Percentiles rank a stretch among this genome's conserved stretches.
Evolutionary conservation across 306 rosid genomes (phyloP).

Genomic region (Dryas alaskensis): DNA sequence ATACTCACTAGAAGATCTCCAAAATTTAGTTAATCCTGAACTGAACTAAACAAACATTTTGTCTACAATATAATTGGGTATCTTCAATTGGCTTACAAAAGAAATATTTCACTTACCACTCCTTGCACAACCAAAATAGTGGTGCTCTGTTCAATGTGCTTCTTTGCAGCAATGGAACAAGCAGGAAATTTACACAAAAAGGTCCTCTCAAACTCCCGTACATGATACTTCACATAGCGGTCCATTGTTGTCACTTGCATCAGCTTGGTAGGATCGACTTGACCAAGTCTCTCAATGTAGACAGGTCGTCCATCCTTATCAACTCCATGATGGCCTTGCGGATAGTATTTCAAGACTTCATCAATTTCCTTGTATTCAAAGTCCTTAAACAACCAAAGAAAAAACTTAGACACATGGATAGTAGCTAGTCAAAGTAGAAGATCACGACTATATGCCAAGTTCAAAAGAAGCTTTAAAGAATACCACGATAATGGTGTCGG

Average conservation of each 20-base stretch:
- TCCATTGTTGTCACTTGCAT: conserved; percentile 90
- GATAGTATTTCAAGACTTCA: conserved; percentile 82
- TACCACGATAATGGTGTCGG: conserved; percentile 94
- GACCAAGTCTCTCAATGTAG: conserved; percentile 86
- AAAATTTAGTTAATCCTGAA: not conserved
- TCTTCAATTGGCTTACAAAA: too few species aligned
- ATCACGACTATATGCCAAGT: not conserved
- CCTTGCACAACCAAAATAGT: conserved; percentile 96
- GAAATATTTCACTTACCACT: conserved; percentile 50
- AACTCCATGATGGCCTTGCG: conserved; percentile 94
- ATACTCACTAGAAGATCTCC: not conserved
- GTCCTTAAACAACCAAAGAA: conserved; percentile 42
- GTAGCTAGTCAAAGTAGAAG: not conserved
- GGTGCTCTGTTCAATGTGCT: conserved; percentile 90
- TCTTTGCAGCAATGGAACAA: conserved; percentile 85
- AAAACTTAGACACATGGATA: conserved; percentile 4
- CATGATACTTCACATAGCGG: conserved; percentile 77
- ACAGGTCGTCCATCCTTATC: conserved; percentile 88
- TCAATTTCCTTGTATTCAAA: conserved; percentile 78
- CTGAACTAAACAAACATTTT: not conserved
- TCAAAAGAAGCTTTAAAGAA: not conserved
- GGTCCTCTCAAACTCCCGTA: conserved; percentile 83
- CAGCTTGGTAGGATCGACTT: conserved; percentile 76
- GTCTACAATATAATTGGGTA: too few species aligned
- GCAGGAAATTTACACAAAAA: conserved; percentile 71